A percentile compares a stretch with the other conserved stretches of the same genome.
Conservation (phyloP, 805 yeast species). For the Cyberlindnera suaveolens region DNA sequence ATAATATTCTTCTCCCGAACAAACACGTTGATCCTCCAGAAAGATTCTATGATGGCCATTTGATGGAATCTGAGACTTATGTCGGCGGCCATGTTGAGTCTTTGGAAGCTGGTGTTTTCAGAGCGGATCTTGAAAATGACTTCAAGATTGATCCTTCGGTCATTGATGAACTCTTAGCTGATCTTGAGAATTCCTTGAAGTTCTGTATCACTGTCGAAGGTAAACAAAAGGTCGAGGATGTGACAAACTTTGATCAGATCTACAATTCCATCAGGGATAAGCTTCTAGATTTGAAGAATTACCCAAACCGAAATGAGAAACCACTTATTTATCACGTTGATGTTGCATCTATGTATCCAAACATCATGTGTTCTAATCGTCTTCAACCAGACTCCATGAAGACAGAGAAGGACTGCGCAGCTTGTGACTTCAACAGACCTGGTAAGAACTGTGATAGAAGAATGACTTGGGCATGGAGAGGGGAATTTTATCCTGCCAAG, state of each 20-base stretch:
- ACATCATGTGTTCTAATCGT: constrained; percentile 95
- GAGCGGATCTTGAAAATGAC: constrained; percentile 75
- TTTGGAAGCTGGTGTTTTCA: constrained; percentile 93
- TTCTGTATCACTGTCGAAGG: constrained; percentile 84
- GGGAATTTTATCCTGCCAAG: constrained; percentile 88
- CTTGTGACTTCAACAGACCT: constrained; percentile 95
- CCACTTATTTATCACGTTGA: constrained; percentile 96
- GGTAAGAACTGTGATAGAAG: constrained; percentile 91
- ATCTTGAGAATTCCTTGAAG: constrained; percentile 68
- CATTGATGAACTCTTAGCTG: constrained; percentile 68
- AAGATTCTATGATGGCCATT: constrained; percentile 89
- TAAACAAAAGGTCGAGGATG: constrained; percentile 63
- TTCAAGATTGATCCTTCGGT: constrained; percentile 80
- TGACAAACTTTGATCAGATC: constrained; percentile 75
- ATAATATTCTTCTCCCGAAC: constrained; percentile 77
- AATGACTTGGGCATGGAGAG: constrained; percentile 97
- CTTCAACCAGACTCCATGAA: constrained; percentile 98
- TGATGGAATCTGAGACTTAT: constrained; percentile 91
- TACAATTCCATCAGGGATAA: constrained; percentile 47
- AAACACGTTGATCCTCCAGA: constrained; percentile 94
- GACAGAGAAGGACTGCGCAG: constrained; percentile 89
- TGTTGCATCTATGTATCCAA: constrained; percentile 99
- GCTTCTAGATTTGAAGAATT: constrained; percentile 51
- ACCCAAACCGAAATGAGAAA: constrained; percentile 61
- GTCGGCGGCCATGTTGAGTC: constrained; percentile 99